phyloP scores from a whole-genome alignment of 139 green algal species.

The Chlorella sp. region DNA sequence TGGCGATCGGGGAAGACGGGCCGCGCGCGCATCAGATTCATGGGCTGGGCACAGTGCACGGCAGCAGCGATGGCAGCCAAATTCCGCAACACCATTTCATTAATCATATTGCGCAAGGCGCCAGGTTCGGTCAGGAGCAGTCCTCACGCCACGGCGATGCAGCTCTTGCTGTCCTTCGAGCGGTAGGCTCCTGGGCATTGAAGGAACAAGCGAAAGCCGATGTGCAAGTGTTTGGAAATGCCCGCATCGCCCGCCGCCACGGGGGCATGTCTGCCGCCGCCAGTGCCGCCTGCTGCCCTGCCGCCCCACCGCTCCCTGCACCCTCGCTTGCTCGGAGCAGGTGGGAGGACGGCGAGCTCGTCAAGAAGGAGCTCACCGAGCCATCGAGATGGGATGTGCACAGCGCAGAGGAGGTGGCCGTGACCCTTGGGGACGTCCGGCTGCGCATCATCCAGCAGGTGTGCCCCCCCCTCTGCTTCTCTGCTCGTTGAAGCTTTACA shows the following conservation, averaged over 20 bases:
- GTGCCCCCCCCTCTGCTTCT: neutral
- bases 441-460: constrained; percentile 26
- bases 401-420: constrained; percentile 44
- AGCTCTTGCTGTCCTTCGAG: constrained; percentile 11
- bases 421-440: constrained; percentile 29
- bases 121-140: too few relatives aligned
- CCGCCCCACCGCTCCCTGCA: neutral
- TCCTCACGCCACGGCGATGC: neutral
- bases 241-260: neutral
- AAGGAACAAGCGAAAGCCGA: too few relatives aligned
- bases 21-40: too few relatives aligned
- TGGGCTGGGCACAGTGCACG: too few relatives aligned
- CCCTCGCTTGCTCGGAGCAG: neutral
- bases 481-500: neutral
- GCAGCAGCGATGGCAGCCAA: too few relatives aligned
- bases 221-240: neutral
- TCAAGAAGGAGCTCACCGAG: neutral
- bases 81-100: too few relatives aligned
- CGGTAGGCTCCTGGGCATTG: neutral
- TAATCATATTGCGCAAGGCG: too few relatives aligned
- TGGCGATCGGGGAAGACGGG: too few relatives aligned
- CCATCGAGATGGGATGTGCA: constrained; percentile 58
- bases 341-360: constrained; percentile 55
- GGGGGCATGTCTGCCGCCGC: too few relatives aligned
- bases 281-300: too few relatives aligned